These are phyloP conservation scores for Madurella mycetomatis DNA, from an alignment of 2,329 filamentous ascomycete genomes.

Conservation along the genomic window DNA sequence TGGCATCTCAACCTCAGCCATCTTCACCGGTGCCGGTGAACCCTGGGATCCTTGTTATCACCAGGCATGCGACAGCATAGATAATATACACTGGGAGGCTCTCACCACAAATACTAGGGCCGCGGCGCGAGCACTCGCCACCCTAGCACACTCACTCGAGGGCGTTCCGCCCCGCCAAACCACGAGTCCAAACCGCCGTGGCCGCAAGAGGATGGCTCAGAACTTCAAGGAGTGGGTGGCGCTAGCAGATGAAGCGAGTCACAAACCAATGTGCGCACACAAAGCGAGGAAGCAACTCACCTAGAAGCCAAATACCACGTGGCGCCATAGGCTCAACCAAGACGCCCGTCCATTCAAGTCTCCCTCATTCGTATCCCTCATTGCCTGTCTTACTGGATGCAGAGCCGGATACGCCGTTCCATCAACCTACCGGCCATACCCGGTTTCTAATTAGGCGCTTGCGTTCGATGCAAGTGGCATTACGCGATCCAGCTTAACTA, in stretches of 20 bases:
- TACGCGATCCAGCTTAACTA: no score
- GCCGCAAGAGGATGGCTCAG: slow-evolving; percentile 17
- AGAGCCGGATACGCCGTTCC: no score
- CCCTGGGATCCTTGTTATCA: slow-evolving; percentile 31
- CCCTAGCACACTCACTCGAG: slow-evolving; percentile 22
- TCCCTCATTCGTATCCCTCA: no score
- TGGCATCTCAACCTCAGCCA: slow-evolving; percentile 52
- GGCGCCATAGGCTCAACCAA: no score
- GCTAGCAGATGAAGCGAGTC: slow-evolving; percentile 15
- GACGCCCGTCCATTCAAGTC: no score
- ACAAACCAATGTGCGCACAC: slow-evolving; percentile 22
- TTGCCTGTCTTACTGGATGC: no score
- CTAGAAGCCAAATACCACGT: no score
- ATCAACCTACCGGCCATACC: no score
- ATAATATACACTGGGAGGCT: slow-evolving; percentile 36
- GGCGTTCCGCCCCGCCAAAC: slow-evolving; percentile 22
- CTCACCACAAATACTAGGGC: slow-evolving; percentile 34
- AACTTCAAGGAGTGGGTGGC: slow-evolving; percentile 21
- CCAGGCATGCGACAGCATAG: slow-evolving; percentile 37
- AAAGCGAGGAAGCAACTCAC: background rate
- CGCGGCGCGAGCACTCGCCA: slow-evolving; percentile 47
- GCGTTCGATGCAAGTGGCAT: no score
- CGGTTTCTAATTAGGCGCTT: no score
- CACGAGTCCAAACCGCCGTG: slow-evolving; percentile 17
- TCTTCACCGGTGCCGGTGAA: slow-evolving; percentile 57